These are phyloP conservation scores for Petrea volubilis DNA, from an alignment of 257 asterid genomes.

Conservation along the genomic window DNA sequence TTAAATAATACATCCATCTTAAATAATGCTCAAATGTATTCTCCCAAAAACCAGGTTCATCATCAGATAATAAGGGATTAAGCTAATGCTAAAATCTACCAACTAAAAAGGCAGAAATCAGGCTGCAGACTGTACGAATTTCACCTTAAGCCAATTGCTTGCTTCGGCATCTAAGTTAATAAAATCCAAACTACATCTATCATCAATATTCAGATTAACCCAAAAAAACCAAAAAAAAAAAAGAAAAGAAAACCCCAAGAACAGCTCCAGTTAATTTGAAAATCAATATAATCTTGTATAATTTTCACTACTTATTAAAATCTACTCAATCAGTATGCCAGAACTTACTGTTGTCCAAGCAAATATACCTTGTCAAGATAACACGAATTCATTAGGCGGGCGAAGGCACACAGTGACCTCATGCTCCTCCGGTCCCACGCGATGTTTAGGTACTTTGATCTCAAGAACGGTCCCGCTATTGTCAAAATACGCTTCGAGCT, in stretches of 20 bases:
- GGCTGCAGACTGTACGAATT: slow-evolving; percentile 8
- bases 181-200: slow-evolving; percentile 22
- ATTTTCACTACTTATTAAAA: slow-evolving; percentile 10
- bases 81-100: slow-evolving; percentile 12
- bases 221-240: neutral
- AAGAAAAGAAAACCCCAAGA: neutral
- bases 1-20: neutral
- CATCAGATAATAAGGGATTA: neutral
- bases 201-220: neutral
- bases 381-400: slow-evolving; percentile 61
- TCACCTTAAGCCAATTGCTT: neutral
- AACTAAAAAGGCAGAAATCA: slow-evolving; percentile 9
- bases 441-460: slow-evolving; percentile 71
- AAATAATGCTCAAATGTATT: slow-evolving; percentile 2
- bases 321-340: slow-evolving; percentile 20
- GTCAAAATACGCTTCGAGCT: slow-evolving; percentile 78
- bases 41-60: slow-evolving; percentile 11
- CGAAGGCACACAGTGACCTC: slow-evolving; percentile 80
- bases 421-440: slow-evolving; percentile 75
- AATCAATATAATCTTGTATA: slow-evolving; percentile 28
- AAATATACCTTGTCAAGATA: slow-evolving; percentile 39
- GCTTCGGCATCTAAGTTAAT: slow-evolving; percentile 1
- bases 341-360: neutral
- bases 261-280: slow-evolving; percentile 9
- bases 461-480: slow-evolving; percentile 67